Conservation (phyloP, 2,329 filamentous ascomycete genomes). For the Scedosporium boydii region DNA sequence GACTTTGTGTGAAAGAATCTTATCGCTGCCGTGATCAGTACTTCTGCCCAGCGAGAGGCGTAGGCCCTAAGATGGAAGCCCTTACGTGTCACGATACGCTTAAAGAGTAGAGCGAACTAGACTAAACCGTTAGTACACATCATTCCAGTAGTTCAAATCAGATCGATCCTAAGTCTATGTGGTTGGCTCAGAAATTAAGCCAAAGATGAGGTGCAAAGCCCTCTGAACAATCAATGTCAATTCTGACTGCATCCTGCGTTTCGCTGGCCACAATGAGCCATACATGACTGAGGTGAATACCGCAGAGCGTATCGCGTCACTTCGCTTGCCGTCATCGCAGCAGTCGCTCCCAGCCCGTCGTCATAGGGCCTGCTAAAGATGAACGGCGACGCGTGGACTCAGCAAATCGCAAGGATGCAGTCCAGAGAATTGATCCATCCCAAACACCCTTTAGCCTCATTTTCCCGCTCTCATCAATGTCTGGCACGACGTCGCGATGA, state of each 20-base stretch:
- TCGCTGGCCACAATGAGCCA: background rate
- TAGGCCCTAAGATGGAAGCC: background rate
- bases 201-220: too few relatives aligned
- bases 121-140: background rate
- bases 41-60: background rate
- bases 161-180: background rate
- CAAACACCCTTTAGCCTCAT: background rate
- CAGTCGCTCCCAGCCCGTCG: too few relatives aligned
- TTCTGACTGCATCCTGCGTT: background rate
- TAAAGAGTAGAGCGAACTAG: conserved; percentile 6
- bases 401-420: too few relatives aligned
- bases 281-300: background rate
- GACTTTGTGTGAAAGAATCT: conserved; percentile 6
- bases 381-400: background rate
- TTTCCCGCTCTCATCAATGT: background rate
- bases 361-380: too few relatives aligned
- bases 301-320: background rate
- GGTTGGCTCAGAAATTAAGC: too few relatives aligned
- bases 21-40: background rate
- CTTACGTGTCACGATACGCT: conserved; percentile 9
- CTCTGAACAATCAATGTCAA: background rate
- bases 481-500: background rate
- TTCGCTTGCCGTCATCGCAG: background rate
- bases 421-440: background rate
- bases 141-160: background rate